These are phyloP conservation scores for Cubamyces lactineus DNA, from an alignment of 768 basidiomycete genomes.

Conservation along the genomic window DNA sequence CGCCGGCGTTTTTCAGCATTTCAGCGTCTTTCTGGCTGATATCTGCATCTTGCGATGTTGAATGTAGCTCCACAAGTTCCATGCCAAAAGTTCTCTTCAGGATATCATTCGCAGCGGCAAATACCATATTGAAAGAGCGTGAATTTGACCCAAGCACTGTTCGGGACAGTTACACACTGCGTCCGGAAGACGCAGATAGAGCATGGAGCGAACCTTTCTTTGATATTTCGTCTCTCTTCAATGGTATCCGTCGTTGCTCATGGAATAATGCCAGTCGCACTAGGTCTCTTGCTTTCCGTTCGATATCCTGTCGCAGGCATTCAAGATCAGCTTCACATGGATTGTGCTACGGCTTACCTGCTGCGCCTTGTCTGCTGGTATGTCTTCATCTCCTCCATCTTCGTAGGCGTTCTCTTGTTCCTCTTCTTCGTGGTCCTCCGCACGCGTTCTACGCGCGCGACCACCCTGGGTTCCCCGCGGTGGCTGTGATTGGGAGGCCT, in stretches of 20 bases:
- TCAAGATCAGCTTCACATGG: background rate
- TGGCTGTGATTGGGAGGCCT: slow-evolving; percentile 44
- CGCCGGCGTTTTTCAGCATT: slow-evolving; percentile 52
- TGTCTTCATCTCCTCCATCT: slow-evolving; percentile 38
- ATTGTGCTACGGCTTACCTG: background rate
- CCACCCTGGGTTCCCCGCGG: slow-evolving; percentile 37
- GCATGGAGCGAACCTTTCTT: slow-evolving; percentile 66
- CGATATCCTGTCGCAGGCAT: slow-evolving; percentile 51
- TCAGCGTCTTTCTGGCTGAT: slow-evolving; percentile 48
- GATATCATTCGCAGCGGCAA: slow-evolving; percentile 63
- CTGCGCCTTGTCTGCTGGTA: slow-evolving; percentile 31
- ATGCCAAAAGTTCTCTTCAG: slow-evolving; percentile 74
- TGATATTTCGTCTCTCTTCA: slow-evolving; percentile 82
- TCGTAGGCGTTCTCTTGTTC: slow-evolving; percentile 36
- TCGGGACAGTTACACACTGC: background rate
- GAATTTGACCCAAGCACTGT: slow-evolving; percentile 47
- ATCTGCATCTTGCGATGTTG: slow-evolving; percentile 60
- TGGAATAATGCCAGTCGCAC: slow-evolving; percentile 82
- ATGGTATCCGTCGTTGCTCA: slow-evolving; percentile 66
- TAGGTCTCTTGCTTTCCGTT: slow-evolving; percentile 69
- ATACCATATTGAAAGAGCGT: slow-evolving; percentile 67
- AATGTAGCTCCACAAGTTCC: slow-evolving; percentile 80
- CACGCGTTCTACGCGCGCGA: slow-evolving; percentile 31
- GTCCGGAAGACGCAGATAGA: background rate
- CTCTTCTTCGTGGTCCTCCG: slow-evolving; percentile 36